Conservation (phyloP, 1,139 yeast genomes). For the Sugiyamaella novakii region DNA sequence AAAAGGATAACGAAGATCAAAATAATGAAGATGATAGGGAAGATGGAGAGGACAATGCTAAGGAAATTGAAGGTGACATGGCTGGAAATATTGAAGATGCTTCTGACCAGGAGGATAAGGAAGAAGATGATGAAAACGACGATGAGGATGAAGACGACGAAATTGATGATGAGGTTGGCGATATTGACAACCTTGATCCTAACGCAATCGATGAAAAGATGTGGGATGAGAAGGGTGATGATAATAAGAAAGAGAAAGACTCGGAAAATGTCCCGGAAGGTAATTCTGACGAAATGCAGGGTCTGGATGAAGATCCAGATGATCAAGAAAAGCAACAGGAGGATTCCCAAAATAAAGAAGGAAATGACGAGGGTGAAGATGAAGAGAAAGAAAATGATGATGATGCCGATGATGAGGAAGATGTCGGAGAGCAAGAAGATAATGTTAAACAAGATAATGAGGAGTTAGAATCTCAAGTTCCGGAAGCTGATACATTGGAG, state of each 20-base stretch:
- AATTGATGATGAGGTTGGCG: conserved; percentile 87
- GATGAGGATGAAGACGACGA: conserved; percentile 60
- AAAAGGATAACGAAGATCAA: conserved; percentile 76
- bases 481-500: conserved; percentile 44
- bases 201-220: conserved; percentile 95
- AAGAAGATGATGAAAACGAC: conserved; percentile 55
- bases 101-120: conserved; percentile 59
- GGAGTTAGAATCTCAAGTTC: conserved; percentile 46
- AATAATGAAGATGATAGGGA: conserved; percentile 63
- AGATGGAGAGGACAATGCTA: conserved; percentile 65
- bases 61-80: conserved; percentile 95
- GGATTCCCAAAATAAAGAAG: conserved; percentile 39
- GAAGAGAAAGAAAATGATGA: conserved; percentile 47
- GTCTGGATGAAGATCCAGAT: conserved; percentile 54
- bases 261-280: conserved; percentile 68
- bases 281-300: conserved; percentile 85
- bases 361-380: conserved; percentile 45
- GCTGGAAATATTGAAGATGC: conserved; percentile 85
- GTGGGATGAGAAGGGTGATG: conserved; percentile 96
- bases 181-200: conserved; percentile 87
- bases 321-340: conserved; percentile 39
- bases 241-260: conserved; percentile 59
- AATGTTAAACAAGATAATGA: conserved; percentile 74
- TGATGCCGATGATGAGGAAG: conserved; percentile 66
- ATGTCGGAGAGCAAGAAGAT: conserved; percentile 84